Conservation (phyloP, 1,284 basidiomycete species). For the Ustilago loliicola region DNA sequence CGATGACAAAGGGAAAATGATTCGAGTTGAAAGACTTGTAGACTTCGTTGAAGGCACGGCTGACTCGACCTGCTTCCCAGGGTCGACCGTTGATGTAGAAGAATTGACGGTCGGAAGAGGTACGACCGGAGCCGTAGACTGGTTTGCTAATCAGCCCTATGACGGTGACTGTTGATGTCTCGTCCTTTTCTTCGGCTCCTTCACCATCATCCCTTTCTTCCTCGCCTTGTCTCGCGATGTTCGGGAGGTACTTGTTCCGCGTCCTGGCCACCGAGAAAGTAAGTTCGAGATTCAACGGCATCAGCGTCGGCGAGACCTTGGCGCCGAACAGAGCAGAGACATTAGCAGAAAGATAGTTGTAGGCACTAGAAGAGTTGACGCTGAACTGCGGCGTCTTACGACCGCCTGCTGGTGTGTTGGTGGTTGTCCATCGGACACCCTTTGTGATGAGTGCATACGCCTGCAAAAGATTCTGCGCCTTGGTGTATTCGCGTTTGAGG, state of each 20-base stretch:
- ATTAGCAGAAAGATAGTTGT: conserved; percentile 74
- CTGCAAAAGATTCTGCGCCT: conserved; percentile 83
- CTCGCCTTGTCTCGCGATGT: neutral
- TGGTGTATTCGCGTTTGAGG: conserved; percentile 88
- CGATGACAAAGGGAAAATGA: conserved; percentile 80
- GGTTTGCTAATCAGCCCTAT: conserved; percentile 86
- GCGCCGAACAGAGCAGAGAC: conserved; percentile 87
- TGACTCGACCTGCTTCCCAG: conserved; percentile 75
- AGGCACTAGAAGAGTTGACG: conserved; percentile 78
- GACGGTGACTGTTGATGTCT: conserved; percentile 73
- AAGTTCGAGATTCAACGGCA: conserved; percentile 77
- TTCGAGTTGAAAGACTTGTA: conserved; percentile 63
- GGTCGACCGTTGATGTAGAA: conserved; percentile 95
- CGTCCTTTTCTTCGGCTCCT: conserved; percentile 18
- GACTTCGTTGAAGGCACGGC: conserved; percentile 65
- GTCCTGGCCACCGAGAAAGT: conserved; percentile 26
- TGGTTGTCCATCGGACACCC: conserved; percentile 82
- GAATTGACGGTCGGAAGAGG: conserved; percentile 84
- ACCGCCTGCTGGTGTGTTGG: conserved; percentile 80
- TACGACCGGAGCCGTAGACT: conserved; percentile 76
- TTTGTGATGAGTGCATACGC: conserved; percentile 85
- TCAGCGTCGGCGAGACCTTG: conserved; percentile 81
- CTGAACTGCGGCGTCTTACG: conserved; percentile 81
- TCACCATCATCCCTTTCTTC: conserved; percentile 2
- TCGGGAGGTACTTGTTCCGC: conserved; percentile 3